These are phyloP conservation scores for Stentor coeruleus DNA, from an alignment of 73 alveolate genomes.

Conservation along the genomic window DNA sequence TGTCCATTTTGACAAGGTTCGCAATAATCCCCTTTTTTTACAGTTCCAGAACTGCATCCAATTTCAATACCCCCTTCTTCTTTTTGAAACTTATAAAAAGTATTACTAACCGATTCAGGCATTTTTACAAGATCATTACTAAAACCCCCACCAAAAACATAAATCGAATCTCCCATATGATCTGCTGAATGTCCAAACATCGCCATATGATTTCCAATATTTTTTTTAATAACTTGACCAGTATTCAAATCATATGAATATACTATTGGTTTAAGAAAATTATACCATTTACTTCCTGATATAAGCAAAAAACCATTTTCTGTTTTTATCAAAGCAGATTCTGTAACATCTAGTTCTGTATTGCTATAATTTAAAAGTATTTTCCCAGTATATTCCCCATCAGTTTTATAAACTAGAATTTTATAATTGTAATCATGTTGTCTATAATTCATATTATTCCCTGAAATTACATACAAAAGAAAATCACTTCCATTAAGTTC, in stretches of 20 bases:
- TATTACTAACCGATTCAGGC: background rate
- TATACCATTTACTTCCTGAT: background rate
- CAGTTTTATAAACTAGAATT: too few species aligned
- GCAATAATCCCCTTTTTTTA: background rate
- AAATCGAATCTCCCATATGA: background rate
- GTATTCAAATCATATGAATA: background rate
- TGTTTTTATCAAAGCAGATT: background rate
- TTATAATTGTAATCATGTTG: too few species aligned
- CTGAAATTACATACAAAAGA: too few species aligned
- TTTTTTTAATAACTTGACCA: background rate
- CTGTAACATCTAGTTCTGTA: background rate
- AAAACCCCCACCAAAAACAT: background rate
- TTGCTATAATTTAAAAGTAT: background rate
- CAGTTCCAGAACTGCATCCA: background rate
- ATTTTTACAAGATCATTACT: background rate
- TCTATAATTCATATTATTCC: too few species aligned
- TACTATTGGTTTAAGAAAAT: background rate
- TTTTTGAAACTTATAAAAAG: too few species aligned
- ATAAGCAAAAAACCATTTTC: background rate
- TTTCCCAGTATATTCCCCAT: too few species aligned
- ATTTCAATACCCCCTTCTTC: background rate
- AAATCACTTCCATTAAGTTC: too few species aligned
- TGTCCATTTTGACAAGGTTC: background rate
- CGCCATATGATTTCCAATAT: background rate
- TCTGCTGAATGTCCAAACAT: background rate